Base-by-base conservation (phyloP, 108 stramenopile species). In the Nannochloropsis gaditana region DNA sequence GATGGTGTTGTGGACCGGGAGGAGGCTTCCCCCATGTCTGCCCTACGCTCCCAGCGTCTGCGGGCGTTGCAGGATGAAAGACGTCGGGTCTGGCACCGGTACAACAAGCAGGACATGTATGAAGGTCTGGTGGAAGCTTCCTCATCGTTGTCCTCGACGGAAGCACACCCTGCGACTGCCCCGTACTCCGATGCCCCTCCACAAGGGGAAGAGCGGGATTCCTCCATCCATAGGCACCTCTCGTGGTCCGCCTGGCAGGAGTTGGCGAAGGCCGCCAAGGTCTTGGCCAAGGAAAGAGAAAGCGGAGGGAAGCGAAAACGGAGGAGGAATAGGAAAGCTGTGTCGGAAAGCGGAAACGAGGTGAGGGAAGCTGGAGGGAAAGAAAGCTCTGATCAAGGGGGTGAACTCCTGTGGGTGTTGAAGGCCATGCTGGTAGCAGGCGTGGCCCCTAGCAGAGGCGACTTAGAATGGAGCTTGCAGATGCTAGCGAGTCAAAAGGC, bases 221-320 rank as follows among this genome's bases (percentile, higher is more conserved):
- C 31, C 31, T 31, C 31, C 31, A 31, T 31, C 31, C 31, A 31
- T 15, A 15, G n/a, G 5, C 59, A 73, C 19, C 15, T 73, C 59
- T 73, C 59, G n/a, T n/a, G 59, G 59, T 8, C 59, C n/a, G 59
- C 59, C 59, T 73, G 59, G 59, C 59, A 73, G 59, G n/a, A 15
- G 19, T 2, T 73, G 19, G 19, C n/a, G 2, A 15, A 2, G 3
- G 59, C n/a, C 59, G 59, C 59, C 59, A 73, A 73, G 59, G 59
- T n/a, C 59, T 2, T n/a, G 6, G 59, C 8, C 15, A 15, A 73
- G 3, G 59, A 73, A 73, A n/a, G 8, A n/a, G n/a, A n/a, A n/a
- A n/a, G n/a, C 19, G 59, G 59, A 73, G 59, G 8, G n/a, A 73
- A 73, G 8, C 19, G 6, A 6, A n/a, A n/a, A 73, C 19, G 59